phyloP scores from a whole-genome alignment of 176 grass and related monocot genomes.

The Oryza officinalis region DNA sequence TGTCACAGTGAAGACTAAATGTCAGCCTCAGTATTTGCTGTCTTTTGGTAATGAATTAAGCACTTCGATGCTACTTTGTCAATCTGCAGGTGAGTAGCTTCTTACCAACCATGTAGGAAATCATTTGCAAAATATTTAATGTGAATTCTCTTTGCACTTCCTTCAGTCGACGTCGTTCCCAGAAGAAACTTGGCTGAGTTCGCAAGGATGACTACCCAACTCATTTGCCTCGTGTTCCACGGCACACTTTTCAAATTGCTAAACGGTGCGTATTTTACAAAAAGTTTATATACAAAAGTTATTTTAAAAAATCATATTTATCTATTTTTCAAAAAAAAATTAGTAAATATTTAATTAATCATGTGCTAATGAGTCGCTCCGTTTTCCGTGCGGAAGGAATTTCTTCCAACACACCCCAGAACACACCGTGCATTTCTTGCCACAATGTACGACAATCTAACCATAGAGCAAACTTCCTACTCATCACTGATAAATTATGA shows the following conservation, averaged over 20 bases:
- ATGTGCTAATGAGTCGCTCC: no score
- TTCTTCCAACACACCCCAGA: no score
- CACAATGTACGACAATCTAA: not conserved
- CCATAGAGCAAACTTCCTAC: not conserved
- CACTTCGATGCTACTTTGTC: not conserved
- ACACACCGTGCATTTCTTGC: not conserved
- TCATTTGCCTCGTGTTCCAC: no score
- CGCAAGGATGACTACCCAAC: no score
- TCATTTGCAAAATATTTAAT: not conserved
- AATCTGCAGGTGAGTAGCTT: not conserved
- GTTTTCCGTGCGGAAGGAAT: no score
- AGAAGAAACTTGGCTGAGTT: not conserved
- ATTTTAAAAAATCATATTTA: no score
- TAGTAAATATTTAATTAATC: no score
- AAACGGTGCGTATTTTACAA: no score
- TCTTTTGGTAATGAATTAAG: not conserved
- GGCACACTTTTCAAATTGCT: no score
- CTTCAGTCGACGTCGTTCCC: not conserved
- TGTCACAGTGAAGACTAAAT: not conserved
- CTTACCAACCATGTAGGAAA: not conserved
- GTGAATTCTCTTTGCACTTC: not conserved
- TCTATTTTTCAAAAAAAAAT: no score
- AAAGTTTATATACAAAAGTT: no score
- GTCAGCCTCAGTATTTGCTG: not conserved
- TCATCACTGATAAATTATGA: not conserved